These are phyloP conservation scores for Leccinellum rugosiceps DNA, from an alignment of 768 basidiomycete genomes.

Conservation along the genomic window DNA sequence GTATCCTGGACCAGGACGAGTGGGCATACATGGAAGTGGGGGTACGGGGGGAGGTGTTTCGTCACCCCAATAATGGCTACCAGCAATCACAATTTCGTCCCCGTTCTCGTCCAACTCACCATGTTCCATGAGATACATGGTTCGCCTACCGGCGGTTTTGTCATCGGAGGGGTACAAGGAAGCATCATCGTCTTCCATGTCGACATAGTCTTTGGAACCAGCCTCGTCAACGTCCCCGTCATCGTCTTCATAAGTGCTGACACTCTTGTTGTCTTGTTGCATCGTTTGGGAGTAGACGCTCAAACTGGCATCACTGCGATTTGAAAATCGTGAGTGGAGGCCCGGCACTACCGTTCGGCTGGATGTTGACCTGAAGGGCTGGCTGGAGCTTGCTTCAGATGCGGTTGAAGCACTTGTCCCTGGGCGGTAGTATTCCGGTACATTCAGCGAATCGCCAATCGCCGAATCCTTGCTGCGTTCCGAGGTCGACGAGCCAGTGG, in stretches of 20 bases:
- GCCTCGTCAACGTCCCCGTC: conserved; percentile 21
- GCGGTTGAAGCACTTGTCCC: conserved; percentile 18
- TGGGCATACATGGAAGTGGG: conserved; percentile 12
- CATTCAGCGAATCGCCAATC: conserved; percentile 8
- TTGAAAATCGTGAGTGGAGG: conserved; percentile 19
- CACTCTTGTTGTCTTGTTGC: conserved; percentile 15
- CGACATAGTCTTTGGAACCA: conserved; percentile 8
- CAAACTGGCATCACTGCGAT: conserved; percentile 14
- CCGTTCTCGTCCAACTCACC: conserved; percentile 22
- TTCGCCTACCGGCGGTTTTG: conserved; percentile 33
- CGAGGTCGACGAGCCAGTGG: conserved; percentile 19
- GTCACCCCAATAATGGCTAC: conserved; percentile 20
- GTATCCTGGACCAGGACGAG: conserved; percentile 26
- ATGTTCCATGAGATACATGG: conserved; percentile 33
- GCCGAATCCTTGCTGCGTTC: conserved; percentile 13
- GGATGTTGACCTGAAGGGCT: conserved; percentile 6
- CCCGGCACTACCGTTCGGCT: not conserved
- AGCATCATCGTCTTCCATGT: conserved; percentile 28
- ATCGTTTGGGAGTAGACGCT: conserved; percentile 18
- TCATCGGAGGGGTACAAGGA: conserved; percentile 30
- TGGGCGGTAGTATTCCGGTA: conserved; percentile 14
- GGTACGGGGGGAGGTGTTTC: conserved; percentile 21
- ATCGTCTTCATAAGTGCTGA: conserved; percentile 20
- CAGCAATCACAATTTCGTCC: conserved; percentile 19
- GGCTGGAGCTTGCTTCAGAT: conserved; percentile 23